Evolutionary conservation across 768 basidiomycete species (phyloP).

Genomic region (Leccinum aurantiacum): DNA sequence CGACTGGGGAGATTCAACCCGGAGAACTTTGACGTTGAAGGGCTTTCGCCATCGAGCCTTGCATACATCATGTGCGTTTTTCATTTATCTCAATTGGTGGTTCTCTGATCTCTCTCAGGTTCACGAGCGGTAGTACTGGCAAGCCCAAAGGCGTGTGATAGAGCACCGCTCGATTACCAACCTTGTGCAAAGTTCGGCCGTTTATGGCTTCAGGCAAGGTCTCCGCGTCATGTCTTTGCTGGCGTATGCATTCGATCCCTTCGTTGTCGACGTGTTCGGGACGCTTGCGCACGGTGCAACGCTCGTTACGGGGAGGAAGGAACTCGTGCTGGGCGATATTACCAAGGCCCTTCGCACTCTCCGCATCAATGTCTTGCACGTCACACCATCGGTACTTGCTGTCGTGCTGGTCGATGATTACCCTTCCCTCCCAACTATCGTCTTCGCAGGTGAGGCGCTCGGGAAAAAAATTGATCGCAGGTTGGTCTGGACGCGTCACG

Average conservation of each 20-base stretch:
- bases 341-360: constrained; percentile 29
- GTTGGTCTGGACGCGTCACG: constrained; percentile 27
- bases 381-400: constrained; percentile 33
- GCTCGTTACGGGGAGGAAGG: constrained; percentile 24
- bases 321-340: constrained; percentile 32
- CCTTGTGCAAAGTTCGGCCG: constrained; percentile 21
- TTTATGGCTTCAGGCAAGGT: constrained; percentile 25
- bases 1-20: constrained; percentile 15
- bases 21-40: constrained; percentile 23
- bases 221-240: constrained; percentile 29
- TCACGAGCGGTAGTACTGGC: constrained; percentile 26
- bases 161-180: constrained; percentile 24
- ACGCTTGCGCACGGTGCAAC: constrained; percentile 22
- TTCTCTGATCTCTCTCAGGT: constrained; percentile 3
- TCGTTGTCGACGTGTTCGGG: constrained; percentile 21
- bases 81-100: too few species aligned
- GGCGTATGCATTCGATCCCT: constrained; percentile 32
- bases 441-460: constrained; percentile 27
- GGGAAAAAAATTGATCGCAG: constrained; percentile 24
- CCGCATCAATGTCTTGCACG: constrained; percentile 25
- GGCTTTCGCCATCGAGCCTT: constrained; percentile 21
- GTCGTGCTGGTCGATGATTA: constrained; percentile 28
- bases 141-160: constrained; percentile 25
- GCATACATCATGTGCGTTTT: constrained; percentile 29
- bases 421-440: constrained; percentile 28